phyloP scores from a whole-genome alignment of 139 green algal genomes.

The Chlamydomonas incerta region DNA sequence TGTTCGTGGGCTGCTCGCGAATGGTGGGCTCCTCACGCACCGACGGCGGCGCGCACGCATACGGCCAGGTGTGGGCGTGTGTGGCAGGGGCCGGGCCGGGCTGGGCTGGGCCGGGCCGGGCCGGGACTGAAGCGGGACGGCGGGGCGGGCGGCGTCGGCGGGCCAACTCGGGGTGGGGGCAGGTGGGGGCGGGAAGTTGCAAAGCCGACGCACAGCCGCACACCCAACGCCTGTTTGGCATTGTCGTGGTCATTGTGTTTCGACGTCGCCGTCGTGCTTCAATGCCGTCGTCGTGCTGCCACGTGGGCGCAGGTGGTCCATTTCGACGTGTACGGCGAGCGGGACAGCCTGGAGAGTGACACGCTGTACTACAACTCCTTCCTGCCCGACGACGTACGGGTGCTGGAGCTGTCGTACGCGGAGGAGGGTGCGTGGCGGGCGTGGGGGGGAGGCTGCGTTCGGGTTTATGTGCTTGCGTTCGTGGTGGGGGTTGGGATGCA shows the following conservation, averaged over 20 bases:
- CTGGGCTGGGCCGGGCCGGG: too few relatives aligned
- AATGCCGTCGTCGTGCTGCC: not conserved
- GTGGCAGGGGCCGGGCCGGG: too few relatives aligned
- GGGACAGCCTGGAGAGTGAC: slow-evolving; percentile 46
- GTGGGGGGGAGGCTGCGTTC: too few relatives aligned
- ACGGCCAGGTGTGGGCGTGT: slow-evolving; percentile 39
- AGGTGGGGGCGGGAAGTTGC: not conserved
- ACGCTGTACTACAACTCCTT: slow-evolving; percentile 59
- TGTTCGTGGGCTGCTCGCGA: slow-evolving; percentile 47
- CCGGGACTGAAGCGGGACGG: too few relatives aligned
- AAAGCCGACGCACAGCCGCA: too few relatives aligned
- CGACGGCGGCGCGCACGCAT: slow-evolving; percentile 59
- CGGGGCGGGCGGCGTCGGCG: too few relatives aligned
- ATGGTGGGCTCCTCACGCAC: slow-evolving; percentile 58
- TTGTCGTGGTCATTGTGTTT: too few relatives aligned
- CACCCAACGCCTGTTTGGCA: too few relatives aligned
- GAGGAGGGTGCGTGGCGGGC: slow-evolving; percentile 30
- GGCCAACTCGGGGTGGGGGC: not conserved
- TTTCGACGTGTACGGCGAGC: slow-evolving; percentile 56
- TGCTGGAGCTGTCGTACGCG: slow-evolving; percentile 45
- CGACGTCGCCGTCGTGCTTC: too few relatives aligned
- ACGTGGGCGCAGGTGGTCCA: slow-evolving; percentile 34
- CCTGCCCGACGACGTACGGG: slow-evolving; percentile 61
- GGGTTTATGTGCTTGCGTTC: too few relatives aligned
- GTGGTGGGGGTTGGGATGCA: too few relatives aligned